Evolutionary conservation across 768 basidiomycete species (phyloP), one percentile per base, ranked within the genome.

Genomic region (Nidula microcarpa): DNA sequence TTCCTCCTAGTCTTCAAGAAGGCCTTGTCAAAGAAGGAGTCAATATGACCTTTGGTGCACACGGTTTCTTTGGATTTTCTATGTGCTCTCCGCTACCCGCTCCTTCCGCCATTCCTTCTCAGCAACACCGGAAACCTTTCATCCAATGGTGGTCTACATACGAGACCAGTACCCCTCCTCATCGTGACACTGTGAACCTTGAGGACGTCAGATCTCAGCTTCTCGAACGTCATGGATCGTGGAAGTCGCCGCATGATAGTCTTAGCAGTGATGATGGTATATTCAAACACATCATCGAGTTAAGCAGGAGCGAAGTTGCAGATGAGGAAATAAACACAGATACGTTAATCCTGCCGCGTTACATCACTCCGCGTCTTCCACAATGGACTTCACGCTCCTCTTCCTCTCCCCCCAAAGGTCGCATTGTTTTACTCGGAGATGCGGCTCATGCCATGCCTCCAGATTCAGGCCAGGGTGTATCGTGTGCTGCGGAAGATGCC

Each of bases 371-470:
- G 6, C 65, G 68, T 10, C 64, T 73, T 30, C 71, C 73, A 6
- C 61, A 53, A 36, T 74, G 71, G 69, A 68, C 63, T 33, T 68
- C 62, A 47, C 60, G 60, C 14, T 64, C 65, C 5, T 57, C 63
- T 6, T 49, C 57, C 9, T 37, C 23, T 2, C 16, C 60, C 3
- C 49, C 56, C 18, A 50, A 49, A 51, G 72, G 73, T 36, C 62
- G 68, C 14, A 65, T 77, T 33, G 54, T 77, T 8, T 67, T 77
- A 3, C 52, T 76, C 14, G 76, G 76, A 0, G 74, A 78, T 51
- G 73, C 76, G 7, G 74, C 74, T 0, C 76, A 77, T 50, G 65
- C 70, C 30, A 73, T 76, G 68, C 74, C 74, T 13, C 74, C 76
- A 1, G 68, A 75, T 45, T 62, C 68, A 2, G 72, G 74, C 1